Evolutionary conservation across 202 grass and related monocot genomes (phyloP), one percentile per base, ranked within the genome.

Genomic region (Carex arenaria): DNA sequence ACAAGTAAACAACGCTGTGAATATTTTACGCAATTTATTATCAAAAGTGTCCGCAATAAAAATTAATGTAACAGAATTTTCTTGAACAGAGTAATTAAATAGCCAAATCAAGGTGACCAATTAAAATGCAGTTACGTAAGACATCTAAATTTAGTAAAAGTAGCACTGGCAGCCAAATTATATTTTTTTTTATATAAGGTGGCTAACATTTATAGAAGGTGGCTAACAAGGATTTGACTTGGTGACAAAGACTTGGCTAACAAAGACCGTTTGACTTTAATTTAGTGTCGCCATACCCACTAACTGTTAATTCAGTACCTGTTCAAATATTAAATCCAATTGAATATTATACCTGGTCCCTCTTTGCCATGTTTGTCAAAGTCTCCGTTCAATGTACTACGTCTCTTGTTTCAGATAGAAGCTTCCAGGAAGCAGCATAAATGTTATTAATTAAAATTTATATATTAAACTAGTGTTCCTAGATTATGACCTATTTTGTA

Each of bases 341-440:
- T 60, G 47, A 55, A 53, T 53, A 26, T 55, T 56, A 8, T 10
- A 28, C 28, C 28, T 17, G 23, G 9, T 38, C 51, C 79, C 51
- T 81, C 15, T 65, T 67, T 81, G 53, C 61, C 54, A 54, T 62
- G 79, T 45, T 81, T 19, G 38, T 62, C 6, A 47, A 55, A 81
- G 61, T 81, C 61, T 81, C 40, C 36, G 38, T 81, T 81, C 79
- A 81, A 81, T 22, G 10, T 17, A 5, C 19, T 43, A 5, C 63
- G n/a, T 40, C 5, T 59, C 4, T n/a, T 26, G 4, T 14, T 22
- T 81, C 26, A 28, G 31, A 62, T 61, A 10, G 76, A 80, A 80
- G 7, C 11, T 80, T 62, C 54, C 7, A n/a, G 10, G 77, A 80
- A 80, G 77, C 77, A 80, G 26, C 72, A 31, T 55, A 32, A 15